A percentile compares a stretch with the other conserved stretches of the same genome.
These are phyloP conservation scores for Tricholoma saponaceum DNA, from an alignment of 768 basidiomycete genomes.

Conservation along the genomic window DNA sequence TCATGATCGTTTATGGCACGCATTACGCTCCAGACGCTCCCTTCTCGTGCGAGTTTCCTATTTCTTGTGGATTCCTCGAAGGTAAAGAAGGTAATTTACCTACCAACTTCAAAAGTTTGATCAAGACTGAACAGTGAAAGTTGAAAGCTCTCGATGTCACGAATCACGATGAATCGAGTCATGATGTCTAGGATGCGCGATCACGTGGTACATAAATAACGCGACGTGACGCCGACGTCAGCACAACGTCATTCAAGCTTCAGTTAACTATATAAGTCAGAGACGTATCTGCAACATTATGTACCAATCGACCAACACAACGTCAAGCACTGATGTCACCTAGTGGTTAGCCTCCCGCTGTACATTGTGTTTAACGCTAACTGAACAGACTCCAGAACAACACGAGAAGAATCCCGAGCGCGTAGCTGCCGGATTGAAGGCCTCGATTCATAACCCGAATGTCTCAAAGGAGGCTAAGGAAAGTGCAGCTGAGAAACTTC, in stretches of 20 bases:
- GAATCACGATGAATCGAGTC: no score
- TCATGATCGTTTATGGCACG: background rate
- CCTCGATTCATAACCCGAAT: constrained; percentile 50
- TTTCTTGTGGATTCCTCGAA: background rate
- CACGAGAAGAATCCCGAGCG: constrained; percentile 36
- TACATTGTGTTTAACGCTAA: background rate
- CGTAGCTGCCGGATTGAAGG: constrained; percentile 54
- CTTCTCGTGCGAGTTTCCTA: background rate
- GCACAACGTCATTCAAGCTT: constrained; percentile 2
- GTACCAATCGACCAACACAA: background rate
- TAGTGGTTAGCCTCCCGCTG: background rate
- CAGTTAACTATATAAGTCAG: constrained; percentile 2
- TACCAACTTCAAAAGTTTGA: background rate
- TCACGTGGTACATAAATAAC: constrained; percentile 10
- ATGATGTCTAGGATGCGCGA: background rate
- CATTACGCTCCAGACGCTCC: background rate
- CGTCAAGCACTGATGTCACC: constrained; percentile 3
- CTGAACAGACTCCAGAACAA: constrained; percentile 2
- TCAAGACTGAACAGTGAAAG: no score
- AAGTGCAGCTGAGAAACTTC: constrained; percentile 39
- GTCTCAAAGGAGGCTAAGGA: constrained; percentile 49
- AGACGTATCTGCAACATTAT: background rate
- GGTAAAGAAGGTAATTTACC: no score
- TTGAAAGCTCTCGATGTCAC: no score
- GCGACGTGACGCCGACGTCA: no score